These are phyloP conservation scores for Craterostigma plantagineum DNA, from an alignment of 257 asterid species.

Conservation along the genomic window DNA sequence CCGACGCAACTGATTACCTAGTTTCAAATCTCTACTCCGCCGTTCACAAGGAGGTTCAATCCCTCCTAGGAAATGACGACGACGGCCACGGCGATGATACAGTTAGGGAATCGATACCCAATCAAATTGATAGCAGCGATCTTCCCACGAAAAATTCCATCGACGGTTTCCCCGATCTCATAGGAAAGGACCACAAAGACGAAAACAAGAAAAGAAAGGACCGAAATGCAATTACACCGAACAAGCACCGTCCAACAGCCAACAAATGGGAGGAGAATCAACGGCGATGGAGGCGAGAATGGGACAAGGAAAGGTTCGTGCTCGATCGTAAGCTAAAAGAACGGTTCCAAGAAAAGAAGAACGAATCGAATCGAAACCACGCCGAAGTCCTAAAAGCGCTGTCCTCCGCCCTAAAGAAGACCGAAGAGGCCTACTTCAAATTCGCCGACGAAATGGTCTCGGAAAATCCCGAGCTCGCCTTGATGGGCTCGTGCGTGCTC, in stretches of 20 bases:
- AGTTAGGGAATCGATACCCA: too few relatives aligned
- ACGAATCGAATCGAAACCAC: conserved; percentile 30
- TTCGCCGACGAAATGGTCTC: conserved; percentile 59
- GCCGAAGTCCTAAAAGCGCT: conserved; percentile 66
- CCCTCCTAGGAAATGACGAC: conserved; percentile 70
- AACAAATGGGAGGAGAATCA: conserved; percentile 87
- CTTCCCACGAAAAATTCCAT: too few relatives aligned
- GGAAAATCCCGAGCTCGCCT: conserved; percentile 90
- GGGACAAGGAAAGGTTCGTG: conserved; percentile 85
- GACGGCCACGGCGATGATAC: conserved; percentile 14
- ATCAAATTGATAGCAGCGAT: too few relatives aligned
- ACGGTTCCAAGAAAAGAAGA: conserved; percentile 20
- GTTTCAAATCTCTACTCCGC: conserved; percentile 61
- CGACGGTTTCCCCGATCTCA: too few relatives aligned
- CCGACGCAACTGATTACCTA: conserved; percentile 84
- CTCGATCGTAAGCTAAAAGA: conserved; percentile 52
- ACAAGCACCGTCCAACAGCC: conserved; percentile 35
- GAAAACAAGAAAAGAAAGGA: too few relatives aligned
- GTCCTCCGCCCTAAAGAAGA: conserved; percentile 51
- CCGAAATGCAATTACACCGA: conserved; percentile 23
- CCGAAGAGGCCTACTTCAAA: conserved; percentile 70
- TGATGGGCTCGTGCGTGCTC: conserved; percentile 95
- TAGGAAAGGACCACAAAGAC: too few relatives aligned
- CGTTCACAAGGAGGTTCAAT: conserved; percentile 79
- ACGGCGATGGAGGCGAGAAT: conserved; percentile 76